phyloP scores from a whole-genome alignment of 1,139 yeast genomes.

The Candida tropicalis region DNA sequence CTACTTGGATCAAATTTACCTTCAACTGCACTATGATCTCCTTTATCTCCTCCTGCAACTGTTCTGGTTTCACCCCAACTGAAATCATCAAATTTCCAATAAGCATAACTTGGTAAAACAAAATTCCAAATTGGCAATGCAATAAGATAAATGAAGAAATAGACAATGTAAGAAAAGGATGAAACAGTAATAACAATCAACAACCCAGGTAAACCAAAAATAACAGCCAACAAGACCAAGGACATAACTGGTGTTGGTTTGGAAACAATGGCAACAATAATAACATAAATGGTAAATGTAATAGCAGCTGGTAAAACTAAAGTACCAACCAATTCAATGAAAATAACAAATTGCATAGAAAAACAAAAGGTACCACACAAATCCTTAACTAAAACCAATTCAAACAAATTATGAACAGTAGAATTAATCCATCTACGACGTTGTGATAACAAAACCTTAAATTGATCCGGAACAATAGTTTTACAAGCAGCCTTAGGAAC shows the following conservation, averaged over 20 bases:
- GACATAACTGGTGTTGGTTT: conserved; percentile 84
- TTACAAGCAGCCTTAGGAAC: conserved; percentile 96
- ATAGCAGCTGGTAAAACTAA: conserved; percentile 92
- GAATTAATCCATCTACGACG: conserved; percentile 99
- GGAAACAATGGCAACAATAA: conserved; percentile 74
- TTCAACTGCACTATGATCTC: conserved; percentile 64
- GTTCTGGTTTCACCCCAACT: conserved; percentile 98
- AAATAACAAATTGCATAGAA: conserved; percentile 94
- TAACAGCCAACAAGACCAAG: conserved; percentile 73
- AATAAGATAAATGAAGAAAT: conserved; percentile 78
- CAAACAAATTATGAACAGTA: conserved; percentile 93
- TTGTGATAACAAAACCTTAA: conserved; percentile 83
- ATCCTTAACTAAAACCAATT: conserved; percentile 83
- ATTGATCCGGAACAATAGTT: conserved; percentile 85
- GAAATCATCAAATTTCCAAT: conserved; percentile 97
- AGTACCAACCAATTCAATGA: conserved; percentile 87
- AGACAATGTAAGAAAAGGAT: conserved; percentile 69
- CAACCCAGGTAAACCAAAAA: conserved; percentile 88
- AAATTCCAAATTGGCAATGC: conserved; percentile 97
- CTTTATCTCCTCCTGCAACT: conserved; percentile 71
- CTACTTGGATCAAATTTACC: conserved; percentile 90
- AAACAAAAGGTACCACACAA: conserved; percentile 96
- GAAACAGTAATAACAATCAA: conserved; percentile 89
- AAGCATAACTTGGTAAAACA: conserved; percentile 85
- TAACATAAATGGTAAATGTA: conserved; percentile 80